These are phyloP conservation scores for Pestalotiopsis sp. DNA, from an alignment of 2,329 filamentous ascomycete species.

Conservation along the genomic window DNA sequence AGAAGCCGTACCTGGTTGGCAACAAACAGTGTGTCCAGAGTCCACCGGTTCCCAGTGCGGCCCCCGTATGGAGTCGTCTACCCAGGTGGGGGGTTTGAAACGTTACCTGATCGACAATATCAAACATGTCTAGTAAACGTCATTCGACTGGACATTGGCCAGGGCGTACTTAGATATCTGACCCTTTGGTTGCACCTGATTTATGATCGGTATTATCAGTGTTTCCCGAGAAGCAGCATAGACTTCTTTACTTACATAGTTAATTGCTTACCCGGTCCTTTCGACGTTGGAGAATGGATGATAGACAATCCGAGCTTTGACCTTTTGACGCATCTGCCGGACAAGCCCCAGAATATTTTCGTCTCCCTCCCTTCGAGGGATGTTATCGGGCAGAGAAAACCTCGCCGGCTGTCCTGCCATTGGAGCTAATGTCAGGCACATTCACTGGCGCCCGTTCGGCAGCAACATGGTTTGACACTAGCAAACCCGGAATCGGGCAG, in stretches of 20 bases:
- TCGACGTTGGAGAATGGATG: too few species aligned
- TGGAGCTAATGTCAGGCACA: slow-evolving; percentile 29
- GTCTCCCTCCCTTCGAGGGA: slow-evolving; percentile 20
- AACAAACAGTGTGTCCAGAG: not conserved
- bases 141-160: not conserved
- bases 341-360: not conserved
- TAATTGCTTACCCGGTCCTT: too few species aligned
- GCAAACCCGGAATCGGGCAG: not conserved
- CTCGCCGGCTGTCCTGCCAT: slow-evolving; percentile 17
- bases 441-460: slow-evolving; percentile 7
- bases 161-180: not conserved
- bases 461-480: not conserved
- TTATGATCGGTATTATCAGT: not conserved
- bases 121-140: not conserved
- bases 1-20: not conserved
- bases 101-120: slow-evolving; percentile 6
- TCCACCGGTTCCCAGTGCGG: not conserved
- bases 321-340: not conserved
- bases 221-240: not conserved
- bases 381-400: not conserved
- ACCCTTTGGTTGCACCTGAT: not conserved
- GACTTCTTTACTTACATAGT: too few species aligned
- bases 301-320: not conserved
- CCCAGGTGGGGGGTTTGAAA: not conserved
- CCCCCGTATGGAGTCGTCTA: not conserved